A percentile compares a stretch with the other conserved stretches of the same genome.
Conservation (phyloP, 306 rosid species). For the Albizia julibrissin region DNA sequence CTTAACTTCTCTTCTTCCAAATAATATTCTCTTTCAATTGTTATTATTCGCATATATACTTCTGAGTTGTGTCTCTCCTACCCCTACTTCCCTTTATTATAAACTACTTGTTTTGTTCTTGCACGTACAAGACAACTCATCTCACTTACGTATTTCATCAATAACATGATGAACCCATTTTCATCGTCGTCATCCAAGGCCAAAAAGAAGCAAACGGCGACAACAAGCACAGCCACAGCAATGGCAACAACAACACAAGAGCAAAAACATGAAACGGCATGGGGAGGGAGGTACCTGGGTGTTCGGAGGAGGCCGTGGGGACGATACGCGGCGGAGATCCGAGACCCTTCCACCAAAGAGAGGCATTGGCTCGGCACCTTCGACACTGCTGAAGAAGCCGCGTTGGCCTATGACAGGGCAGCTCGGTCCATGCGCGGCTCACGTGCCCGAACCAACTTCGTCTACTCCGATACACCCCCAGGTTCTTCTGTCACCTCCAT, state of each 20-base stretch:
- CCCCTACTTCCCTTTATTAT: neutral
- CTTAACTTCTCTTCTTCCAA: slow-evolving; percentile 3
- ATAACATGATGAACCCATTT: slow-evolving; percentile 36
- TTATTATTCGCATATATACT: neutral
- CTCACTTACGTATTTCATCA: slow-evolving; percentile 2
- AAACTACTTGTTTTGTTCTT: neutral
- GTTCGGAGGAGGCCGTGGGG: slow-evolving; percentile 67
- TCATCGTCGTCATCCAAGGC: slow-evolving; percentile 38
- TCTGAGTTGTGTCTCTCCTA: neutral
- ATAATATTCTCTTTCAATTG: neutral
- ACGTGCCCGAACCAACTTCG: slow-evolving; percentile 61
- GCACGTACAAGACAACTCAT: slow-evolving; percentile 21
- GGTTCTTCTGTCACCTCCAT: slow-evolving; percentile 56
- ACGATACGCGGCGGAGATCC: slow-evolving; percentile 57
- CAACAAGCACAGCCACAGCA: neutral
- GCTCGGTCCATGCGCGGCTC: slow-evolving; percentile 65
- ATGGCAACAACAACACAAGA: slow-evolving; percentile 12
- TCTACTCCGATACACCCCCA: slow-evolving; percentile 50
- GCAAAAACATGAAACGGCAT: slow-evolving; percentile 39
- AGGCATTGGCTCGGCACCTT: slow-evolving; percentile 62
- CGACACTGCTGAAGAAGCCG: slow-evolving; percentile 66
- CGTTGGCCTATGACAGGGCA: slow-evolving; percentile 56
- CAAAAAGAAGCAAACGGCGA: slow-evolving; percentile 44
- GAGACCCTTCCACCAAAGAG: slow-evolving; percentile 61
- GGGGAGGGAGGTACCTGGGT: slow-evolving; percentile 61